Evolutionary conservation across 805 yeast species (phyloP), one percentile per base, ranked within the genome.

Genomic region (Candida peoriensis): DNA sequence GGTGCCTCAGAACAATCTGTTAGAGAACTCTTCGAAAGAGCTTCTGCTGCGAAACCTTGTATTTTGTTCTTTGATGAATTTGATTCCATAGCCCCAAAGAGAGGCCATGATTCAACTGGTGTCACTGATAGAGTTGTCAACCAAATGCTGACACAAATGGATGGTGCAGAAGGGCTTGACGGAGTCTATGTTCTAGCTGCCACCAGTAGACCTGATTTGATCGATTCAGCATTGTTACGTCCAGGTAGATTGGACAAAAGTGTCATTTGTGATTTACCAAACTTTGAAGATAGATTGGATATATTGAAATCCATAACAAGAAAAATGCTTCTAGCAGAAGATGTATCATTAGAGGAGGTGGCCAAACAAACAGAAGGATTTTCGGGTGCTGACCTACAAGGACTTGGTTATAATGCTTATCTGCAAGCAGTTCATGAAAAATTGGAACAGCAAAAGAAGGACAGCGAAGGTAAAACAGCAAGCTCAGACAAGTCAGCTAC

Each of bases 71-170:
- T 90, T 58, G 97, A 90, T 60, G 97, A 90, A 54, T 89, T 90
- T 57, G 97, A 90, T 49, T 88, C 97, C 0, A 87, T 93, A 52
- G 97, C 97, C 0, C 97, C 97, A 1, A 89, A 89, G 56, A 80
- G 97, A 70, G 97, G 97, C 3, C 97, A 89, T 52, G 98, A 90
- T 55, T 85, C 95, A 2, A 89, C 97, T 0, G 97, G 97, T 37
- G 97, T 93, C 4, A 93, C 97, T 3, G 98, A 93, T 57, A 72
- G 98, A 48, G 96, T 93, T 26, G 98, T 93, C 18, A 93, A 93
- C 60, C 98, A 93, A 55, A 75, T 93, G 76, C 72, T 93, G 50
- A 93, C 98, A 0, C 97, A 93, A 56, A 89, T 93, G 96, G 98
- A 93, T 59, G 98, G 98, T 63, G 97, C 97, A 1, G 97, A 93